These are phyloP conservation scores for Gracilaria vermiculophylla DNA, from an alignment of 23 red algal genomes.

Conservation along the genomic window DNA sequence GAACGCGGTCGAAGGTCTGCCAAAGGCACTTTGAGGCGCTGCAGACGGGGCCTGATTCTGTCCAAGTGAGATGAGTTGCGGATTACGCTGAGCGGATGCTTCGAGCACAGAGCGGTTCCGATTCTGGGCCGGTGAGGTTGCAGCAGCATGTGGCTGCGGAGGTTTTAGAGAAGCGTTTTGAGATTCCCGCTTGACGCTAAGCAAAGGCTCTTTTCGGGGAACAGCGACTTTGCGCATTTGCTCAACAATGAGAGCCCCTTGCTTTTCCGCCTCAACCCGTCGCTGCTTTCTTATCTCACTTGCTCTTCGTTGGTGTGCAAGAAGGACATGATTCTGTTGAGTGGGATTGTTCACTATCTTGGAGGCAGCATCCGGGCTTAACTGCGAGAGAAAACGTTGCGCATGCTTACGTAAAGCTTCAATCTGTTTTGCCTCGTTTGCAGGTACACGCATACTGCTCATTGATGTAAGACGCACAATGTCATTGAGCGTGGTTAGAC, in stretches of 20 bases:
- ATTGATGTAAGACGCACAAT: conserved; percentile 18
- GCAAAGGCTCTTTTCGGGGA: background rate
- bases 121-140: background rate
- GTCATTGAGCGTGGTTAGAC: conserved; percentile 24
- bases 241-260: conserved; percentile 1
- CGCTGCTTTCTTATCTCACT: conserved; percentile 9
- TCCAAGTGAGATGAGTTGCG: background rate
- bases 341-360: conserved; percentile 9
- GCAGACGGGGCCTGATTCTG: background rate
- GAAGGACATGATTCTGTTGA: background rate
- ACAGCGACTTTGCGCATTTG: background rate
- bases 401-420: conserved; percentile 11
- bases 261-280: conserved; percentile 22
- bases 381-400: background rate
- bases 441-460: background rate
- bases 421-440: conserved; percentile 25
- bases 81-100: conserved; percentile 1
- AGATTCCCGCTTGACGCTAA: background rate
- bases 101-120: background rate
- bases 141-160: background rate
- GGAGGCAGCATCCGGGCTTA: background rate
- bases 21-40: background rate
- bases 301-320: background rate
- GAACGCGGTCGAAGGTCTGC: background rate
- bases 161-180: background rate